Evolutionary conservation across 2,329 filamentous ascomycete species (phyloP).

Genomic region (Didymella glomerata): DNA sequence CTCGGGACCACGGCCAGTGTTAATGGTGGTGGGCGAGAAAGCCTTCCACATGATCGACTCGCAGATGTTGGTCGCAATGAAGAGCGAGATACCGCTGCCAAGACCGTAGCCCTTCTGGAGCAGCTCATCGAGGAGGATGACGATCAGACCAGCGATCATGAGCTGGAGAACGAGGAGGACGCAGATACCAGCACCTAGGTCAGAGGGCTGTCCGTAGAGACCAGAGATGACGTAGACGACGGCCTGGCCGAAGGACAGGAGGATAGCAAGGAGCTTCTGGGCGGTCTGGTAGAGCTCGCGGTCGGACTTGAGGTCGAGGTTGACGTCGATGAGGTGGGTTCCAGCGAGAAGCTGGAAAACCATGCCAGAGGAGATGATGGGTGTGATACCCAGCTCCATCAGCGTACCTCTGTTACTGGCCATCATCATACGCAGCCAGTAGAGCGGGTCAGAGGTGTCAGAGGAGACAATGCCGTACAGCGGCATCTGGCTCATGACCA

Average conservation of each 20-base stretch:
- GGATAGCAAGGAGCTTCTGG: slow-evolving; percentile 91
- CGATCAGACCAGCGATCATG: slow-evolving; percentile 95
- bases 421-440: slow-evolving; percentile 99
- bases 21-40: slow-evolving; percentile 98
- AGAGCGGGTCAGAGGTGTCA: slow-evolving; percentile 92
- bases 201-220: slow-evolving; percentile 94
- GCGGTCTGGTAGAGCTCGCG: slow-evolving; percentile 99
- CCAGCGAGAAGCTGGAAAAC: slow-evolving; percentile 99
- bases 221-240: slow-evolving; percentile 95
- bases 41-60: slow-evolving; percentile 99
- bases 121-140: slow-evolving; percentile 98
- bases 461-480: slow-evolving; percentile 98
- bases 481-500: slow-evolving; percentile 99
- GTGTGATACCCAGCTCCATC: slow-evolving; percentile 95
- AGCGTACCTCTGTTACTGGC: slow-evolving; percentile 96
- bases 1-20: slow-evolving; percentile 98
- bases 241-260: slow-evolving; percentile 95
- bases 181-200: slow-evolving; percentile 97
- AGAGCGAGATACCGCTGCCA: slow-evolving; percentile 97
- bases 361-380: slow-evolving; percentile 99
- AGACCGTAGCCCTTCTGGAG: slow-evolving; percentile 99
- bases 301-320: slow-evolving; percentile 99
- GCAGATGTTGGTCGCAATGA: slow-evolving; percentile 99
- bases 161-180: slow-evolving; percentile 98
- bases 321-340: slow-evolving; percentile 99